Conservation (phyloP, 169 alveolate species). For the Eimeria acervulina region DNA sequence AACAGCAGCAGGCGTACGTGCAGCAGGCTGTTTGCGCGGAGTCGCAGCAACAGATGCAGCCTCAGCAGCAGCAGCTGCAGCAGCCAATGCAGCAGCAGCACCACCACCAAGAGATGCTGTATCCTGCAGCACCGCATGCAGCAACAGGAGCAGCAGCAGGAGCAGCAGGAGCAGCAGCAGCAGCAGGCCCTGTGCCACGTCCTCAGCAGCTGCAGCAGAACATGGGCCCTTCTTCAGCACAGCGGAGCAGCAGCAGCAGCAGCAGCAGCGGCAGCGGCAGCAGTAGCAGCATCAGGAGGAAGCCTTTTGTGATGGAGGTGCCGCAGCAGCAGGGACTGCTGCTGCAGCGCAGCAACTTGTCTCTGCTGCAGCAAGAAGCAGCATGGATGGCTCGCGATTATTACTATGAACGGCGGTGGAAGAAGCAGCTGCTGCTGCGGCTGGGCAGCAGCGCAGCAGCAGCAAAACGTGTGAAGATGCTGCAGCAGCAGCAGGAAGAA, state of each 20-base stretch:
- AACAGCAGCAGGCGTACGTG: no score
- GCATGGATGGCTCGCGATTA: constrained; percentile 71
- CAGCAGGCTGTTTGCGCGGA: no score
- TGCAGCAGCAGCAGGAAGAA: constrained; percentile 64
- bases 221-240: not conserved
- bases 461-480: not conserved
- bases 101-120: not conserved
- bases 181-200: no score
- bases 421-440: constrained; percentile 56
- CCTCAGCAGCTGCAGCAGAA: constrained; percentile 31
- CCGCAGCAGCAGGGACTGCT: no score
- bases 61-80: no score
- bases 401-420: constrained; percentile 78
- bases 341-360: not conserved
- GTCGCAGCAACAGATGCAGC: no score
- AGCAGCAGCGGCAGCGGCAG: constrained; percentile 5
- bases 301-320: no score
- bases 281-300: no score
- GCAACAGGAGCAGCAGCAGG: constrained; percentile 45
- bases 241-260: constrained; percentile 21
- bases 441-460: no score
- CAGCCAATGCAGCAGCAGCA: not conserved
- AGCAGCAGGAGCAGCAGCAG: constrained; percentile 27
- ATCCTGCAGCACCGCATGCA: constrained; percentile 15
- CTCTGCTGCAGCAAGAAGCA: constrained; percentile 74